Evolutionary conservation across 805 yeast species (phyloP), one percentile per base, ranked within the genome.

Genomic region (Candida coquimbonensis): DNA sequence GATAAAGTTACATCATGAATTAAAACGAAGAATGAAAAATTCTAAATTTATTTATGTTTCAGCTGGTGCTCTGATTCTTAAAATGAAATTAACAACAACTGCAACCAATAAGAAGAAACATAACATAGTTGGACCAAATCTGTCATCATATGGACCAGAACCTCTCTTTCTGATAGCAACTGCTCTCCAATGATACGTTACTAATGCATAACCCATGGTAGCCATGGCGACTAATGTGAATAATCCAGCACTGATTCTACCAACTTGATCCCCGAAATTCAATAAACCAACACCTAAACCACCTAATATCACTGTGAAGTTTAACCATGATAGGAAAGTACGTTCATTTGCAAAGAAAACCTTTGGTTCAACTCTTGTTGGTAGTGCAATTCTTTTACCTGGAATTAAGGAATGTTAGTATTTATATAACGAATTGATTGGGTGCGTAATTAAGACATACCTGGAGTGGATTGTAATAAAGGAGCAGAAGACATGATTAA

Each of bases 101-200:
- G 99, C 97, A 40, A 89, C 80, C 53, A 93, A 73, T 59, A 93
- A 74, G 71, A 93, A 93, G 72, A 91, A 75, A 70, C 99, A 93
- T 58, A 93, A 77, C 86, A 91, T 83, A 14, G 99, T 95, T 40
- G 99, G 99, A 39, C 99, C 99, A 55, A 93, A 83, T 63, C 99
- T 80, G 68, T 93, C 99, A 62, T 93, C 99, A 64, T 93, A 93
- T n/a, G 99, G 99, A 40, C 99, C 99, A 13, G 96, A 81, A 37
- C 99, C 99, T 68, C 98, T 83, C 69, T 91, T 78, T 67, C 99
- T 83, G 56, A 93, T 93, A 49, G 99, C 99, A 63, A 90, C 88
- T 2, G 99, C 99, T 73, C 99, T 87, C 99, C 99, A 95, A 68
- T 93, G 99, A 66, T 93, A 93, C 12, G 98, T 93, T 40, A 88